Base-by-base conservation (phyloP, 2,329 filamentous ascomycete species). In the Colletotrichum spaethianum region DNA sequence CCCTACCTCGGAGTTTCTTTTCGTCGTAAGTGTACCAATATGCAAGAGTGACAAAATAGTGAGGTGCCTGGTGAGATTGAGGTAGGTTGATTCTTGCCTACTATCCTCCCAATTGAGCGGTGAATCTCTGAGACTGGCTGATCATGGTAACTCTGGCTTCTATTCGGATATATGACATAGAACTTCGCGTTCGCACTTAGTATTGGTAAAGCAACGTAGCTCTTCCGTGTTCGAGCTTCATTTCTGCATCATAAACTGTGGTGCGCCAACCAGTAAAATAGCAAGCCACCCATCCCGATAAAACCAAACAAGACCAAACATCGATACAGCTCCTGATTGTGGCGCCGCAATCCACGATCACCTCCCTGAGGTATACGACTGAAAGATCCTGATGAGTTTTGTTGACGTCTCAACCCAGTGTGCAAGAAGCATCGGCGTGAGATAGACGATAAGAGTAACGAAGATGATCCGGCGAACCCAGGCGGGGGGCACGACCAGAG, bases 361-460 rank as follows among this genome's bases (percentile, higher is more conserved):
- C 2, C 59, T 62, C n/a, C 46, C 31, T 1, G 42, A 46, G 16
- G 59, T 28, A n/a, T 38, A 62, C 0, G 44, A 36, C 44, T 11
- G 31, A 23, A 62, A 26, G n/a, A 62, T 36, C n/a, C 59, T 50
- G 11, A 28, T 50, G 28, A 62, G 4, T 3, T 38, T 62, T 6
- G 44, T 8, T 23, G 59, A 62, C 44, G 59, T 62, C n/a, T 62
- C 59, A 31, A 50, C 9, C 59, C 59, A 62, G 31, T 62, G 59
- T 11, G 59, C 46, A 20, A 62, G 31, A 2, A 62, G 59, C n/a
- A 50, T 38, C 14, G 59, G 59, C 14, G 59, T 50, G 59, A 62
- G 44, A 18, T 62, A 62, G 8, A 62, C 14, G 31, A 62, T 50
- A 31, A 62, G n/a, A 4, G 44, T 31, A 14, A 50, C 59, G 23